Conservation (phyloP, 768 basidiomycete genomes). For the Russula olivacea region DNA sequence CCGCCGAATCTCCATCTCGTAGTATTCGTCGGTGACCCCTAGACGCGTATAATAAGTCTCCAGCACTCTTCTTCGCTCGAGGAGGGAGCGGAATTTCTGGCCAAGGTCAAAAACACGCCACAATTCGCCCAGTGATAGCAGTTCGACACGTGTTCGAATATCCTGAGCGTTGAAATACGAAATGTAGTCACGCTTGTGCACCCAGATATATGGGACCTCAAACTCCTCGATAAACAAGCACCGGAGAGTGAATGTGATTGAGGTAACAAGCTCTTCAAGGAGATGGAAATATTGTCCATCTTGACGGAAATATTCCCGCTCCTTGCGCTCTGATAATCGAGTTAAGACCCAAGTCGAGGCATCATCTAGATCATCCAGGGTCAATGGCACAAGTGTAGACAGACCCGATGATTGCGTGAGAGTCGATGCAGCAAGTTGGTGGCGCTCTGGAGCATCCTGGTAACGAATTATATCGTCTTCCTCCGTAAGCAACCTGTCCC, state of each 20-base stretch:
- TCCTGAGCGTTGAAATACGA: slow-evolving; percentile 70
- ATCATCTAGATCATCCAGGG: slow-evolving; percentile 65
- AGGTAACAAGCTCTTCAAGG: slow-evolving; percentile 62
- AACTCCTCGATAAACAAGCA: slow-evolving; percentile 83
- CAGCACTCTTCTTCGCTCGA: slow-evolving; percentile 65
- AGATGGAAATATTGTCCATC: slow-evolving; percentile 56
- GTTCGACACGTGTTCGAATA: slow-evolving; percentile 54
- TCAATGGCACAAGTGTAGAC: slow-evolving; percentile 55
- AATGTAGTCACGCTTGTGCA: slow-evolving; percentile 88
- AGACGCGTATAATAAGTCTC: slow-evolving; percentile 61
- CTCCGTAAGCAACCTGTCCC: slow-evolving; percentile 79
- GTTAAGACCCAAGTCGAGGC: slow-evolving; percentile 88
- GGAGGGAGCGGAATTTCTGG: slow-evolving; percentile 81
- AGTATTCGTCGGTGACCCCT: slow-evolving; percentile 66
- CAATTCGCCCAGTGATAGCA: slow-evolving; percentile 72
- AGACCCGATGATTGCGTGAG: slow-evolving; percentile 61
- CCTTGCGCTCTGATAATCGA: slow-evolving; percentile 66
- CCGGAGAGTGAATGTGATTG: slow-evolving; percentile 72
- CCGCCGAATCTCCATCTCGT: slow-evolving; percentile 59
- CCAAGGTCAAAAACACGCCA: slow-evolving; percentile 92
- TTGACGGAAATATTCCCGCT: slow-evolving; percentile 62
- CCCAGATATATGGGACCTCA: slow-evolving; percentile 95
- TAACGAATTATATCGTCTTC: slow-evolving; percentile 90
- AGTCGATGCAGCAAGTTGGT: slow-evolving; percentile 85
- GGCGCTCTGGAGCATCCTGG: slow-evolving; percentile 90